Evolutionary conservation across 2,329 filamentous ascomycete species (phyloP).

Genomic region (Pseudogymnoascus sp.): DNA sequence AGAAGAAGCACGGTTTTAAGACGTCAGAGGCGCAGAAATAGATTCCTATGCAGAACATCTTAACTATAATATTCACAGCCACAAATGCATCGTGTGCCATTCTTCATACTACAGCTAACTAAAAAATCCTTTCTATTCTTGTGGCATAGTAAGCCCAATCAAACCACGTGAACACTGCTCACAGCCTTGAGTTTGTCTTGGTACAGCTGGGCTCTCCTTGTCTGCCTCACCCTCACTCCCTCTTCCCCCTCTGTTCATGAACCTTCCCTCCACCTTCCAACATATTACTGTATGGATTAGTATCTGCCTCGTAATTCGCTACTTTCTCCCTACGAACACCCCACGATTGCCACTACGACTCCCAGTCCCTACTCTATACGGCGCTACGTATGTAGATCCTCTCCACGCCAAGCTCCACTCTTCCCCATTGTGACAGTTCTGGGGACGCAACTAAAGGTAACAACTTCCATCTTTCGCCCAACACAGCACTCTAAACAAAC

Average conservation of each 20-base stretch:
- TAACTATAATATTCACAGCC: background rate
- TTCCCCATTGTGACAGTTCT: background rate
- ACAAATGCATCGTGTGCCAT: background rate
- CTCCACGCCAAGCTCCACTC: conserved; percentile 3
- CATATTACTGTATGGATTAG: conserved; percentile 1
- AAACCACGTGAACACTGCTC: background rate
- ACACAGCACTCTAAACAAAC: background rate
- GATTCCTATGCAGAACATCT: background rate
- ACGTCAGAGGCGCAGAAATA: conserved; percentile 2
- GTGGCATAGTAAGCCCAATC: background rate
- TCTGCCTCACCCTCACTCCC: background rate
- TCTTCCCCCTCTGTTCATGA: background rate
- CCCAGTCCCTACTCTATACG: background rate
- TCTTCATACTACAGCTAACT: background rate
- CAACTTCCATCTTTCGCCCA: background rate
- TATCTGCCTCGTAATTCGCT: background rate
- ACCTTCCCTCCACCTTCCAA: background rate
- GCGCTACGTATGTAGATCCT: background rate
- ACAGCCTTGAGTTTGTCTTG: background rate
- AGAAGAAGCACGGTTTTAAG: background rate
- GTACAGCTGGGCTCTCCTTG: background rate
- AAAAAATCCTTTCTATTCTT: background rate
- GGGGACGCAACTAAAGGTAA: background rate
- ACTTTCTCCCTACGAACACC: background rate
- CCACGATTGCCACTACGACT: background rate